phyloP scores from a whole-genome alignment of 352 stramenopile species.

The Globisporangium viniferum region DNA sequence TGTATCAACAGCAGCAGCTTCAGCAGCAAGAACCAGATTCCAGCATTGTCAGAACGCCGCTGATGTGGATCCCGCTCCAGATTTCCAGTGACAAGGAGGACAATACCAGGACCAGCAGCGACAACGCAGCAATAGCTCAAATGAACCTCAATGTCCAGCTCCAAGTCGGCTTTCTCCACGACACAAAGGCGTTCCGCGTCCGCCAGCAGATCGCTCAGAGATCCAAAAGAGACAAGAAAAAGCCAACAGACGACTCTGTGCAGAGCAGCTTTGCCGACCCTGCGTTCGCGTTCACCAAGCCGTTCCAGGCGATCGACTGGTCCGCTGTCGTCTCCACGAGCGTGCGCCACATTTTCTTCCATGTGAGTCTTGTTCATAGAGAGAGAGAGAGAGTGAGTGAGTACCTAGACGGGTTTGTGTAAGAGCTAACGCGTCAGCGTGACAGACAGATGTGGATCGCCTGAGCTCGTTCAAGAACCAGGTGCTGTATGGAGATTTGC shows the following conservation, averaged over 20 bases:
- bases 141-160: constrained; percentile 37
- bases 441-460: constrained; percentile 48
- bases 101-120: neutral
- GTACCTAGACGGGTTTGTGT: neutral
- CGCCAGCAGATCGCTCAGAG: constrained; percentile 17
- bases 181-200: constrained; percentile 27
- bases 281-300: constrained; percentile 50
- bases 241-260: neutral
- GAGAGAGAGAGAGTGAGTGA: neutral
- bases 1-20: constrained; percentile 26
- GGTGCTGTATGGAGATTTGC: constrained; percentile 55
- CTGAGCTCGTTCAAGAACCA: constrained; percentile 48
- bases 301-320: constrained; percentile 56
- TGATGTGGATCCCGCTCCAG: constrained; percentile 43
- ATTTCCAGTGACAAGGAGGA: constrained; percentile 11
- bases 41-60: constrained; percentile 13
- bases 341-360: constrained; percentile 61
- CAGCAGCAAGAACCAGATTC: constrained; percentile 1
- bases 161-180: constrained; percentile 26
- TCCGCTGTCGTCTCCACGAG: constrained; percentile 47
- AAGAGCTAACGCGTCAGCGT: too few relatives aligned
- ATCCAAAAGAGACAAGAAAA: neutral
- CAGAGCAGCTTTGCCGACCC: constrained; percentile 36
- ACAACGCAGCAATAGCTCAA: constrained; percentile 4
- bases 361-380: constrained; percentile 20